Evolutionary conservation across 2,329 filamentous ascomycete genomes (phyloP).

Genomic region (Bipolaris zeicola): DNA sequence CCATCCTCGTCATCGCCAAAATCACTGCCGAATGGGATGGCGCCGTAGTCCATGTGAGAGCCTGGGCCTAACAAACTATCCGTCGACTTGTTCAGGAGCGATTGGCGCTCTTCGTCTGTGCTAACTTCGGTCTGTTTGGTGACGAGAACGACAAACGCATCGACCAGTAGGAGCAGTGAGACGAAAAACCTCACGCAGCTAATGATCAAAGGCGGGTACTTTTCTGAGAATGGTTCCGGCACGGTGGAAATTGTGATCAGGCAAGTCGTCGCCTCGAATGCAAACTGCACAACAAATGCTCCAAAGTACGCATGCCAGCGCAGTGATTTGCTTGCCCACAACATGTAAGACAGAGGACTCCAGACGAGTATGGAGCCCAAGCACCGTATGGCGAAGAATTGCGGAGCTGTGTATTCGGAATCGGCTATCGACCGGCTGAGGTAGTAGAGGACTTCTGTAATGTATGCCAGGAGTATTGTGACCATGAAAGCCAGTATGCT

Average conservation of each 20-base stretch:
- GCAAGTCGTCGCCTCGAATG: conserved; percentile 39
- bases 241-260: conserved; percentile 31
- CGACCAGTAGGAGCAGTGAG: conserved; percentile 34
- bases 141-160: conserved; percentile 38
- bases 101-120: conserved; percentile 63
- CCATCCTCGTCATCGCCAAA: conserved; percentile 50
- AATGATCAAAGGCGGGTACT: conserved; percentile 31
- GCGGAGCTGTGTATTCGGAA: conserved; percentile 35
- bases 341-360: conserved; percentile 30
- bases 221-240: conserved; percentile 19
- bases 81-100: conserved; percentile 58
- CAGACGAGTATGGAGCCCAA: conserved; percentile 45
- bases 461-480: conserved; percentile 30
- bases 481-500: conserved; percentile 22
- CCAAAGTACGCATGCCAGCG: conserved; percentile 46
- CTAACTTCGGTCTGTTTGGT: conserved; percentile 40
- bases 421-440: conserved; percentile 38
- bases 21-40: conserved; percentile 26
- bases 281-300: conserved; percentile 40
- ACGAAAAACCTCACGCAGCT: conserved; percentile 27
- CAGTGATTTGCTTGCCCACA: conserved; percentile 31
- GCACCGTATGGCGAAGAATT: conserved; percentile 42
- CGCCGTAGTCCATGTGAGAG: conserved; percentile 43
- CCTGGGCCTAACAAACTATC: conserved; percentile 46
- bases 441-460: conserved; percentile 43